Evolutionary conservation across 495 filamentous ascomycete genomes (phyloP), one percentile per base, ranked within the genome.

Genomic region (Podospora bellae-mahoneyi): DNA sequence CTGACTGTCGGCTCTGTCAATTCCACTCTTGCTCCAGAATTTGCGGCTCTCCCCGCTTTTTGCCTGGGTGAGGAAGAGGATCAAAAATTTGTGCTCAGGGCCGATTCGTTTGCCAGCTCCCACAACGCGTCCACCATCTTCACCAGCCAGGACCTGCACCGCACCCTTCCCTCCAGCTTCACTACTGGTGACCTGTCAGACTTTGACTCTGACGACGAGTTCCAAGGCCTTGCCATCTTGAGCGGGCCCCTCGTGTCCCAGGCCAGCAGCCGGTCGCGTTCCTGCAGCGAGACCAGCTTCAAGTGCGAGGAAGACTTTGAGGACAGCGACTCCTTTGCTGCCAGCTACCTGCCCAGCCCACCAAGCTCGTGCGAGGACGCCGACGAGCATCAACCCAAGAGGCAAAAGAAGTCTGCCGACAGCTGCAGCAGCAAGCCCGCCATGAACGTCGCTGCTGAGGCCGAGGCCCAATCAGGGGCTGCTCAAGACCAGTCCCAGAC

Each of bases 191-290:
- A 92, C 68, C 86, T 96, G 67, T 94, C 92, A 23, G 94, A 97
- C 72, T 86, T 97, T 62, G 95, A 97, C 78, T 94, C 91, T 0
- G 94, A 97, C 48, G 93, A 95, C 83, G 93, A 96, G 71, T 90
- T 96, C 72, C 90, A 87, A 78, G 87, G 88, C 60, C 84, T 97
- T 9, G 89, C 94, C 67, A 88, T 89, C 66, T 89, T 93, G 71
- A 71, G 71, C 32, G 80, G 78, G n/a, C 69, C 76, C n/a, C 78
- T 44, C 83, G 84, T 53, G 77, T 86, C 26, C 83, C 82, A 34
- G 82, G 84, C 56, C 89, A 87, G 75, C 62, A 88, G 89, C 73
- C 90, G 86, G 72, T 96, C 96, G 82, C 87, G 93, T 71, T 92
- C 94, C 44, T 86, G 87, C 70, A 89, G 92, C 73, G 87, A 93